These are phyloP conservation scores for Phaeotremella fagi DNA, from an alignment of 768 basidiomycete genomes.

Conservation along the genomic window DNA sequence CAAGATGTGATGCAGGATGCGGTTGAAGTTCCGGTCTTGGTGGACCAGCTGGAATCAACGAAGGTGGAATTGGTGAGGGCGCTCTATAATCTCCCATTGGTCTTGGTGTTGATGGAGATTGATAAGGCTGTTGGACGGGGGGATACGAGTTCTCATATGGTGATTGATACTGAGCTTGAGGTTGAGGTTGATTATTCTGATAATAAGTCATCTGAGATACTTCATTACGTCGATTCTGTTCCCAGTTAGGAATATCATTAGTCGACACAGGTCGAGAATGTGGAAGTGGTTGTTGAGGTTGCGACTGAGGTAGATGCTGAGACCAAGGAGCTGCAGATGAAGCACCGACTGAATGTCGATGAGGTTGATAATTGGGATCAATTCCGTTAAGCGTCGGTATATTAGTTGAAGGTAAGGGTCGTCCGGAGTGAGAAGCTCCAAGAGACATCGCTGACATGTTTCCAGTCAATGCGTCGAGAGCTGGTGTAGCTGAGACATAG, in stretches of 20 bases:
- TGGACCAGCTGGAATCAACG: slow-evolving; percentile 10
- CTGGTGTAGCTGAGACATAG: no score
- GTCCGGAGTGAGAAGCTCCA: slow-evolving; percentile 10
- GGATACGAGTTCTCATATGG: no score
- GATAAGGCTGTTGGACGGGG: not conserved
- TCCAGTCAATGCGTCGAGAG: slow-evolving; percentile 29
- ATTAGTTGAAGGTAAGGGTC: slow-evolving; percentile 18
- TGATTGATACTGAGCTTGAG: no score
- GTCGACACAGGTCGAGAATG: slow-evolving; percentile 27
- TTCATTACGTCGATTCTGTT: slow-evolving; percentile 10
- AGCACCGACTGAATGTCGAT: slow-evolving; percentile 36
- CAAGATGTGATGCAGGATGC: slow-evolving; percentile 27
- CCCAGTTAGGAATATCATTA: slow-evolving; percentile 13
- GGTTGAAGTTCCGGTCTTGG: slow-evolving; percentile 10
- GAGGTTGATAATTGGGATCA: slow-evolving; percentile 10
- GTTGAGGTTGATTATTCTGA: not conserved
- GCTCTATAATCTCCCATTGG: slow-evolving; percentile 3
- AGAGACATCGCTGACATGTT: slow-evolving; percentile 38
- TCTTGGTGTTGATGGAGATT: not conserved
- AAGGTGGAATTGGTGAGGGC: slow-evolving; percentile 20
- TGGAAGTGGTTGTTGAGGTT: slow-evolving; percentile 19
- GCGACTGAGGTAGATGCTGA: slow-evolving; percentile 18
- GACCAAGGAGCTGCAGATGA: slow-evolving; percentile 31
- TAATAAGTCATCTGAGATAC: slow-evolving; percentile 16
- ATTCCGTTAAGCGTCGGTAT: no score